These are phyloP conservation scores for Trichoderma oligosporum DNA, from an alignment of 2,329 filamentous ascomycete genomes.

Conservation along the genomic window DNA sequence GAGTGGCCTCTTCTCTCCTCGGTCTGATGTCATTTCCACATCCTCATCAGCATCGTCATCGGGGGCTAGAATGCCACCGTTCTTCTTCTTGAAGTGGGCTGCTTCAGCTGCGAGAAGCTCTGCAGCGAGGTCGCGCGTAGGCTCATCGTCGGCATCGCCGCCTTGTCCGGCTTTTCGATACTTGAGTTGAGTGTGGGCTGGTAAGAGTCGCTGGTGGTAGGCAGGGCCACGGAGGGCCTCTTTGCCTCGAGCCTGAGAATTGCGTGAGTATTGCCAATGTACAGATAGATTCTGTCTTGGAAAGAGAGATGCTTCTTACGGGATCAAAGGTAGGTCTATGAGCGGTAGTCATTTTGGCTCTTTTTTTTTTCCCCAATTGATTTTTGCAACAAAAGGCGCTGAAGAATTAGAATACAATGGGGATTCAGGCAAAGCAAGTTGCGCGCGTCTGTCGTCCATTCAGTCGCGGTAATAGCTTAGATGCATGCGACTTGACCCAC, in stretches of 20 bases:
- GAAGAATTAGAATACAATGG: background rate
- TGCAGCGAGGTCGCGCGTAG: slow-evolving; percentile 73
- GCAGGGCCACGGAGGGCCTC: slow-evolving; percentile 89
- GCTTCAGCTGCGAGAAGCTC: slow-evolving; percentile 88
- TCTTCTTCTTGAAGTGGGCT: slow-evolving; percentile 81
- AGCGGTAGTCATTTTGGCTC: slow-evolving; percentile 63
- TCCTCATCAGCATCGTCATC: slow-evolving; percentile 52
- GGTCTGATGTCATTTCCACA: slow-evolving; percentile 32
- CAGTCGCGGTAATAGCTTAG: slow-evolving; percentile 11
- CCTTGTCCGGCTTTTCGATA: slow-evolving; percentile 84
- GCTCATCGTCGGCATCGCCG: slow-evolving; percentile 67
- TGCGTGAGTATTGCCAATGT: background rate
- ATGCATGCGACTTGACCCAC: slow-evolving; percentile 22
- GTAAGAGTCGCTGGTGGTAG: slow-evolving; percentile 93
- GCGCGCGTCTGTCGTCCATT: slow-evolving; percentile 2
- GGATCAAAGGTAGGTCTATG: slow-evolving; percentile 95
- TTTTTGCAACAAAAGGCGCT: background rate
- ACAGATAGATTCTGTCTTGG: background rate
- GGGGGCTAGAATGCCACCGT: slow-evolving; percentile 45
- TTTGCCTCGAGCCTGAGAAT: slow-evolving; percentile 75
- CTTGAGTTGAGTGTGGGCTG: slow-evolving; percentile 91
- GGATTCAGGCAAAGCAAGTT: background rate
- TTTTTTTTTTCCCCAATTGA: too few species aligned
- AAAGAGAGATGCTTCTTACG: slow-evolving; percentile 45
- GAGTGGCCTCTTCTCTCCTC: slow-evolving; percentile 55